These are phyloP conservation scores for Pythium monospermum DNA, from an alignment of 352 stramenopile genomes.

Conservation along the genomic window DNA sequence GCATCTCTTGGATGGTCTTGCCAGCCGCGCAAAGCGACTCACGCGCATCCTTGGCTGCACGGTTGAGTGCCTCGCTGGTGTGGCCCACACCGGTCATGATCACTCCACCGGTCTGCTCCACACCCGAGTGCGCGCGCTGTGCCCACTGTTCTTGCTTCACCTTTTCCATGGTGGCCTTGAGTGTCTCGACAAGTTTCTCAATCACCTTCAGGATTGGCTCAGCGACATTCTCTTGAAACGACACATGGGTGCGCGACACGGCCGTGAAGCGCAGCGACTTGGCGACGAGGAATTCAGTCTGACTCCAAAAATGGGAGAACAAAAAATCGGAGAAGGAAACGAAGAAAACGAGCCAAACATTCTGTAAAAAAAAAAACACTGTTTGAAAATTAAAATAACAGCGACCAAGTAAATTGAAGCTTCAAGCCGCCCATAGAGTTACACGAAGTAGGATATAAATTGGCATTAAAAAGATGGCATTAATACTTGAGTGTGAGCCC, in stretches of 20 bases:
- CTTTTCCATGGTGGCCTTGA: constrained; percentile 77
- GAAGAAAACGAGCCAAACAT: too few relatives aligned
- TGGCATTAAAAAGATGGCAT: too few relatives aligned
- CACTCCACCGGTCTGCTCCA: constrained; percentile 28
- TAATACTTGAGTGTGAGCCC: constrained; percentile 70
- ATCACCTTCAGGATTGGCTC: constrained; percentile 77
- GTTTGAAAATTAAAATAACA: too few relatives aligned
- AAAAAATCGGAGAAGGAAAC: too few relatives aligned
- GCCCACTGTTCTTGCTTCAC: constrained; percentile 79
- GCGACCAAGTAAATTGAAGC: too few relatives aligned
- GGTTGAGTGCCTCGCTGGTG: constrained; percentile 64
- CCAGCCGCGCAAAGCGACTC: constrained; percentile 23
- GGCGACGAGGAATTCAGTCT: too few relatives aligned
- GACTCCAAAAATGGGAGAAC: too few relatives aligned
- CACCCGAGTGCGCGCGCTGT: constrained; percentile 36
- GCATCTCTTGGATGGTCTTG: constrained; percentile 67
- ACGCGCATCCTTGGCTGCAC: constrained; percentile 26
- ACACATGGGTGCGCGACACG: constrained; percentile 48
- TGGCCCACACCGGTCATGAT: constrained; percentile 43
- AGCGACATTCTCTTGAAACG: constrained; percentile 77
- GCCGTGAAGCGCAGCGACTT: constrained; percentile 68
- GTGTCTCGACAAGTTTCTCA: constrained; percentile 74
- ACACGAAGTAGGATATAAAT: too few relatives aligned
- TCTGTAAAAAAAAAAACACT: too few relatives aligned
- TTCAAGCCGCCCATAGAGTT: too few relatives aligned